phyloP scores from a whole-genome alignment of 495 filamentous ascomycete species.

The Podospora australis region DNA sequence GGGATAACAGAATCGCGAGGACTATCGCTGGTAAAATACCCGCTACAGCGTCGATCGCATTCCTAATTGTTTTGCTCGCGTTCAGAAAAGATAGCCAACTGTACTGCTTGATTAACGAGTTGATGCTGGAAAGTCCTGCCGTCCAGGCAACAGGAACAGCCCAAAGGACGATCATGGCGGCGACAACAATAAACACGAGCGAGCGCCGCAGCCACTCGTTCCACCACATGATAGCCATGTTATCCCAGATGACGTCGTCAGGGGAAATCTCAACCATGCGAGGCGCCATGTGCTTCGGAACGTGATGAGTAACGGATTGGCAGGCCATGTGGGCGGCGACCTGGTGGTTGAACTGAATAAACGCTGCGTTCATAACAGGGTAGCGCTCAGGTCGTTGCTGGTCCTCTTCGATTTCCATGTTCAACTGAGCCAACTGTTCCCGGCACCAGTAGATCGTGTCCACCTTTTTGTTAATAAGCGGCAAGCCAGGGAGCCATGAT shows the following conservation, averaged over 20 bases:
- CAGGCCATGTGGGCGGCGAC: conserved; percentile 97
- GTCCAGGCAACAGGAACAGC: conserved; percentile 88
- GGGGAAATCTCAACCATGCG: conserved; percentile 89
- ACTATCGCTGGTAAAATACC: conserved; percentile 80
- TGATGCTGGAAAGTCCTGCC: conserved; percentile 69
- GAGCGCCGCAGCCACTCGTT: conserved; percentile 71
- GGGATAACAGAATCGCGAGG: conserved; percentile 68
- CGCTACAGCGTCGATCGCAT: conserved; percentile 65
- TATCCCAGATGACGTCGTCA: conserved; percentile 93
- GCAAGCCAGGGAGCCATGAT: conserved; percentile 69
- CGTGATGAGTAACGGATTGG: conserved; percentile 83
- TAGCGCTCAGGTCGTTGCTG: conserved; percentile 81
- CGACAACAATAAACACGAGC: conserved; percentile 58
- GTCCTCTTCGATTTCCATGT: conserved; percentile 88
- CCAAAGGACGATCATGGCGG: conserved; percentile 80
- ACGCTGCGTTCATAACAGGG: conserved; percentile 94
- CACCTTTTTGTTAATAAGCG: conserved; percentile 80
- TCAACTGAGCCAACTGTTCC: conserved; percentile 79
- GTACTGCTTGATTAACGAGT: conserved; percentile 56
- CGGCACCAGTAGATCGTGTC: conserved; percentile 93
- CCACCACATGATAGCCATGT: conserved; percentile 97
- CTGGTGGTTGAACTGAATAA: conserved; percentile 98
- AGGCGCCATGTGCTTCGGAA: conserved; percentile 91
- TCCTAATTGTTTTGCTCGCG: conserved; percentile 46
- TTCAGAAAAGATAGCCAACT: conserved; percentile 66